These are phyloP conservation scores for Aspergillus proliferans DNA, from an alignment of 2,329 filamentous ascomycete genomes.

Conservation along the genomic window DNA sequence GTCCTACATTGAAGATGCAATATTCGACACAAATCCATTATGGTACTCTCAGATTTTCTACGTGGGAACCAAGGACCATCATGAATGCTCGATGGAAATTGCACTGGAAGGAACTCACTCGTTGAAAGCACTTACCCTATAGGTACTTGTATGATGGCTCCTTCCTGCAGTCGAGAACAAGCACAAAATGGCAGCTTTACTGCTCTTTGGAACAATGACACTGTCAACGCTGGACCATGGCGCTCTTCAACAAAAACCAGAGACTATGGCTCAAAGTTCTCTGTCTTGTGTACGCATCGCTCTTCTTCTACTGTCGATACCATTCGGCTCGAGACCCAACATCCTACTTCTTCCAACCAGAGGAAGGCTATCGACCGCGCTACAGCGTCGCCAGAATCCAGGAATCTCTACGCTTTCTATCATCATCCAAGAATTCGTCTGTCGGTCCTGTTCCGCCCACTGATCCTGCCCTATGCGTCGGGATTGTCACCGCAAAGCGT, in stretches of 20 bases:
- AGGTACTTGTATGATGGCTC: too few relatives aligned
- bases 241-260: slow-evolving; percentile 13
- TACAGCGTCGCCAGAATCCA: slow-evolving; percentile 15
- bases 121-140: too few relatives aligned
- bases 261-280: slow-evolving; percentile 14
- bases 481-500: slow-evolving; percentile 40
- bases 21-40: too few relatives aligned
- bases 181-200: background rate
- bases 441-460: slow-evolving; percentile 1
- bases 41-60: too few relatives aligned
- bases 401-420: slow-evolving; percentile 14
- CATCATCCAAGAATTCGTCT: slow-evolving; percentile 10
- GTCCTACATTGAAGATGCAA: too few relatives aligned
- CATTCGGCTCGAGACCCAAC: slow-evolving; percentile 18
- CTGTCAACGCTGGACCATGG: background rate
- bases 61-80: too few relatives aligned
- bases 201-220: background rate
- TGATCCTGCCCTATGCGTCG: slow-evolving; percentile 33
- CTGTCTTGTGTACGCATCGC: slow-evolving; percentile 13
- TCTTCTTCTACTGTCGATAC: slow-evolving; percentile 14
- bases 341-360: slow-evolving; percentile 17
- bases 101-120: too few relatives aligned
- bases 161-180: too few relatives aligned
- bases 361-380: slow-evolving; percentile 17
- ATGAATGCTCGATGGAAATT: too few relatives aligned